Percentiles rank a stretch among this genome's conserved stretches.
Conservation (phyloP, 352 stramenopile genomes). For the Pythium rishiriense region DNA sequence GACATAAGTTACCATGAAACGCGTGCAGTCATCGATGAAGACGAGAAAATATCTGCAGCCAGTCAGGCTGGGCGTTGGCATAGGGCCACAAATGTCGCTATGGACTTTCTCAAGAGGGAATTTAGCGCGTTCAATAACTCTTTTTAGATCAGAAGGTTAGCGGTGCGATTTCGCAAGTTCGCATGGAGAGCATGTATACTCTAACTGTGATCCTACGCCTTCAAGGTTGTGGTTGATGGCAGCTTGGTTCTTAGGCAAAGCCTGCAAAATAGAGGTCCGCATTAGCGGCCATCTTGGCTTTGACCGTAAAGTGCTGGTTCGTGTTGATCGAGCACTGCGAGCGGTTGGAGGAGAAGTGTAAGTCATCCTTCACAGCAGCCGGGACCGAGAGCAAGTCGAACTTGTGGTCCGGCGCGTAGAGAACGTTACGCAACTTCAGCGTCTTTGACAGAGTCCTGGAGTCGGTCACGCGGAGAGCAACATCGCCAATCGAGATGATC, state of each 20-base stretch:
- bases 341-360: conserved; percentile 13
- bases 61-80: conserved; percentile 12
- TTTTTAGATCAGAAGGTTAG: conserved; percentile 24
- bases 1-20: conserved; percentile 14
- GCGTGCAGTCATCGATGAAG: conserved; percentile 16
- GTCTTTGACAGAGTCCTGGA: conserved; percentile 18
- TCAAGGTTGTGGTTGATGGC: conserved; percentile 5
- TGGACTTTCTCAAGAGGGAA: conserved; percentile 18
- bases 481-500: conserved; percentile 20
- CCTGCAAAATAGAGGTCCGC: conserved; percentile 14
- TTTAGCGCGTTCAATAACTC: conserved; percentile 25
- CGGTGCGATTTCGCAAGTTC: conserved; percentile 30
- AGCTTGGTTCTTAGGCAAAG: conserved; percentile 11
- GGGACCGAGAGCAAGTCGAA: conserved; percentile 15
- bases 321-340: conserved; percentile 11
- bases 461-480: conserved; percentile 22
- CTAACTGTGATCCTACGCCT: conserved; percentile 4
- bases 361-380: conserved; percentile 15
- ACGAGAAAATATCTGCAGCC: conserved; percentile 15
- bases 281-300: conserved; percentile 9
- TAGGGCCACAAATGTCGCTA: conserved; percentile 12
- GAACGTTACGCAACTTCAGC: conserved; percentile 8
- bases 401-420: conserved; percentile 15
- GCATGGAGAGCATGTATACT: conserved; percentile 21
- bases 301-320: conserved; percentile 20